A percentile compares a stretch with the other conserved stretches of the same genome.
Evolutionary conservation across 176 grass and related monocot genomes (phyloP).

Genomic region (Hordeum marinum): DNA sequence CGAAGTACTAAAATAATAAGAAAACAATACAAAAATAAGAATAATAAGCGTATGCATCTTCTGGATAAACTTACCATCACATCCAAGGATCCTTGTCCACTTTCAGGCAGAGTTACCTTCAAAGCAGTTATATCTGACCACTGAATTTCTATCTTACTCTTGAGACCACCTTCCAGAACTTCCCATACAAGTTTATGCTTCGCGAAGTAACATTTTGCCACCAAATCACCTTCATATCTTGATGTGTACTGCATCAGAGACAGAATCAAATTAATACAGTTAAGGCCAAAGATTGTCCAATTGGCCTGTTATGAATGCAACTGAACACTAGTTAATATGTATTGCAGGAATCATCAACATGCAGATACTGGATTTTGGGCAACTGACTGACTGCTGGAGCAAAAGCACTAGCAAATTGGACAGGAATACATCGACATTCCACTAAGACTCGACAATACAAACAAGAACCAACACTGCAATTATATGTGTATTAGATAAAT

Average conservation of each 20-base stretch:
- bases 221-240: slow-evolving; percentile 87
- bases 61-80: slow-evolving; percentile 42
- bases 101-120: slow-evolving; percentile 65
- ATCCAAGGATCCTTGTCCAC: slow-evolving; percentile 52
- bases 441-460: slow-evolving; percentile 2
- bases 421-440: background rate
- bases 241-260: slow-evolving; percentile 59
- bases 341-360: background rate
- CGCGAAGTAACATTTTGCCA: slow-evolving; percentile 93
- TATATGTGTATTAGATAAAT: slow-evolving; percentile 5
- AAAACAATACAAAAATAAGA: background rate
- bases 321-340: background rate
- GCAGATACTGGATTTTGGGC: background rate
- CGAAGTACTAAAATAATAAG: background rate
- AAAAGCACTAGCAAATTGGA: background rate
- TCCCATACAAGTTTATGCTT: slow-evolving; percentile 98
- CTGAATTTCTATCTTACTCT: slow-evolving; percentile 98
- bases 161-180: slow-evolving; percentile 86
- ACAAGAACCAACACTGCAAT: background rate
- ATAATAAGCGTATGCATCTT: background rate
- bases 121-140: slow-evolving; percentile 88
- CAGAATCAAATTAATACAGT: slow-evolving; percentile 7
- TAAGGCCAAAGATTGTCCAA: slow-evolving; percentile 4
- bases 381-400: background rate
- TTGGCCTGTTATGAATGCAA: background rate